A percentile compares a stretch with the other conserved stretches of the same genome.
Conservation (phyloP, 495 filamentous ascomycete genomes). For the Neurospora discreta region DNA sequence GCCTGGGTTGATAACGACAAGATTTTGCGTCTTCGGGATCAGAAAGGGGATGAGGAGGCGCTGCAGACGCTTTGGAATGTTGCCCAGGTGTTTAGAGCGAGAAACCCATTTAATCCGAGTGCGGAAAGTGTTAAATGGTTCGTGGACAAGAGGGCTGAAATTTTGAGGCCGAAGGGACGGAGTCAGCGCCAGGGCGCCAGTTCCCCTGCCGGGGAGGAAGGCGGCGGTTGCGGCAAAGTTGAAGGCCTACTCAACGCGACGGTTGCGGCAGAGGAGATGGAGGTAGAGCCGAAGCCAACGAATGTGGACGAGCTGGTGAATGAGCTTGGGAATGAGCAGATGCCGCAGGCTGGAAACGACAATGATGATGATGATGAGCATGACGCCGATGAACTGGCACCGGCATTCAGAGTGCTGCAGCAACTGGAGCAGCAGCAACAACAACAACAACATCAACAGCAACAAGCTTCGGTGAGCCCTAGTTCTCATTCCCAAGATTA, state of each 20-base stretch:
- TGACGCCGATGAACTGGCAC: neutral
- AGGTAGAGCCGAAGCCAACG: neutral
- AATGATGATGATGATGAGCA: neutral
- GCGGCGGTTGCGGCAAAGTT: neutral
- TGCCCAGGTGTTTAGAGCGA: neutral
- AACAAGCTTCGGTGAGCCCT: neutral
- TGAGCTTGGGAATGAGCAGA: neutral
- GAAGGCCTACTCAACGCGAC: neutral
- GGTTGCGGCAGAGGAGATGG: neutral
- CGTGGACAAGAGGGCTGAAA: neutral
- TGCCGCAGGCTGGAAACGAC: neutral
- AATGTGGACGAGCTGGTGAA: neutral
- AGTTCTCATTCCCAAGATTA: neutral
- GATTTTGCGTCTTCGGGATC: neutral
- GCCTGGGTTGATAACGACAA: conserved; percentile 1
- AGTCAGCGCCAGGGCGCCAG: neutral
- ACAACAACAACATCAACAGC: neutral
- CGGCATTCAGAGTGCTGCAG: neutral
- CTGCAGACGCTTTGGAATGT: conserved; percentile 11
- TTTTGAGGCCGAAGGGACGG: neutral
- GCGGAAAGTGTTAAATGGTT: conserved; percentile 8
- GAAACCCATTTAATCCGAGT: neutral
- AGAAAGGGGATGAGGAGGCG: neutral
- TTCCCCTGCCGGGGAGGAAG: too few species aligned
- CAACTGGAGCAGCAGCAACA: neutral